phyloP scores from a whole-genome alignment of 129 eudicot genomes.

The Glebionis coronaria region DNA sequence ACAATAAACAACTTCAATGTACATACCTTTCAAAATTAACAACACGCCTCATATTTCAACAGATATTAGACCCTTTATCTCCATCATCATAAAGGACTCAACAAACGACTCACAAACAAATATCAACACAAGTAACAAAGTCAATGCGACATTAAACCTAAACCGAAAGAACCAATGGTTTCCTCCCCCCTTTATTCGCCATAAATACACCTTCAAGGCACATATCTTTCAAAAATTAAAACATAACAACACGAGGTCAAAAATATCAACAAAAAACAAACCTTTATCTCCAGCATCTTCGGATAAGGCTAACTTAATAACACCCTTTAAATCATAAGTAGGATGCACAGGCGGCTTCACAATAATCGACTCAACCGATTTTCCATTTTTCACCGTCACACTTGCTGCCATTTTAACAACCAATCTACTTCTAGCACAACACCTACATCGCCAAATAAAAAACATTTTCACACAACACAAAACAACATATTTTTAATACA shows the following conservation, averaged over 20 bases:
- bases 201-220: conserved; percentile 4
- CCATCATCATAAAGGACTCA: conserved; percentile 67
- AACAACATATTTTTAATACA: background rate
- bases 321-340: conserved; percentile 83
- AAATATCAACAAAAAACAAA: conserved; percentile 15
- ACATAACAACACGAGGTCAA: background rate
- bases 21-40: conserved; percentile 13
- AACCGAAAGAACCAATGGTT: background rate
- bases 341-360: conserved; percentile 84
- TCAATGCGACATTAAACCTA: conserved; percentile 14
- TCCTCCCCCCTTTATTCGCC: background rate
- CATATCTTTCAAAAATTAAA: conserved; percentile 11
- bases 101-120: conserved; percentile 35
- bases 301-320: conserved; percentile 78
- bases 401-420: conserved; percentile 56
- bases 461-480: background rate
- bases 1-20: background rate
- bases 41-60: background rate
- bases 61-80: conserved; percentile 39
- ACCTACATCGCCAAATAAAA: conserved; percentile 7
- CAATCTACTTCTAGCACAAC: conserved; percentile 29
- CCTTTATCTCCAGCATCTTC: conserved; percentile 94
- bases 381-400: conserved; percentile 28
- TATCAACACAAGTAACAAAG: conserved; percentile 7
- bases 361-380: conserved; percentile 31